phyloP scores from a whole-genome alignment of 2,329 filamentous ascomycete genomes.

The Davidsoniella neocaledoniae region DNA sequence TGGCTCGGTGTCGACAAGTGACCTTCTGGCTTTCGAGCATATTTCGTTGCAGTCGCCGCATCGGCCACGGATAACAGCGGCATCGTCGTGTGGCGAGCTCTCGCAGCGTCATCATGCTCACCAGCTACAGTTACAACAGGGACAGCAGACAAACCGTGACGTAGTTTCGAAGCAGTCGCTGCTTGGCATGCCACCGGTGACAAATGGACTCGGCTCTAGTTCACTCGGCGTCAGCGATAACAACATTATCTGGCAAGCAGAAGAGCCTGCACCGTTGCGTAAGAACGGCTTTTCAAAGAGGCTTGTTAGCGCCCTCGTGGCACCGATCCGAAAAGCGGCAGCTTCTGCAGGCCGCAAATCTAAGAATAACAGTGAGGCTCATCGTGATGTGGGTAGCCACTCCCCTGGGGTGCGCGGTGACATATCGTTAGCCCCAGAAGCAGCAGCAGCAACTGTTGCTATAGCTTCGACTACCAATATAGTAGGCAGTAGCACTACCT shows the following conservation, averaged over 20 bases:
- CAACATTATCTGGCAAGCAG: background rate
- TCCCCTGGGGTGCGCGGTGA: too few species aligned
- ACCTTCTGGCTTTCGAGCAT: constrained; percentile 4
- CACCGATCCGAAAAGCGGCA: constrained; percentile 1
- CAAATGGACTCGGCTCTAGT: too few species aligned
- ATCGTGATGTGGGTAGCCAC: too few species aligned
- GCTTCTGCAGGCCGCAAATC: background rate
- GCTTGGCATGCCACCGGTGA: too few species aligned
- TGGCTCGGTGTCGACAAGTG: constrained; percentile 3
- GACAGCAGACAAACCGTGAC: background rate
- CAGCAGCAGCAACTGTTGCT: too few species aligned
- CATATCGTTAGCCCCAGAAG: too few species aligned
- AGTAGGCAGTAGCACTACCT: too few species aligned
- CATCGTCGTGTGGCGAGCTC: background rate
- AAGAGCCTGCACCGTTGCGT: background rate
- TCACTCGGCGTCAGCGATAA: too few species aligned
- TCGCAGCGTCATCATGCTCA: background rate
- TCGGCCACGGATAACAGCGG: constrained; percentile 2
- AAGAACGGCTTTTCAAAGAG: constrained; percentile 4
- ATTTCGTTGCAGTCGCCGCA: constrained; percentile 9
- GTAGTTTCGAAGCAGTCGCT: background rate
- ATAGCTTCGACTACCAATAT: too few species aligned
- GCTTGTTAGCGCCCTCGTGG: constrained; percentile 6
- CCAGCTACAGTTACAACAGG: background rate
- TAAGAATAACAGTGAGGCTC: background rate